Evolutionary conservation across 345 rosid species (phyloP).

Genomic region (Populus nigra): DNA sequence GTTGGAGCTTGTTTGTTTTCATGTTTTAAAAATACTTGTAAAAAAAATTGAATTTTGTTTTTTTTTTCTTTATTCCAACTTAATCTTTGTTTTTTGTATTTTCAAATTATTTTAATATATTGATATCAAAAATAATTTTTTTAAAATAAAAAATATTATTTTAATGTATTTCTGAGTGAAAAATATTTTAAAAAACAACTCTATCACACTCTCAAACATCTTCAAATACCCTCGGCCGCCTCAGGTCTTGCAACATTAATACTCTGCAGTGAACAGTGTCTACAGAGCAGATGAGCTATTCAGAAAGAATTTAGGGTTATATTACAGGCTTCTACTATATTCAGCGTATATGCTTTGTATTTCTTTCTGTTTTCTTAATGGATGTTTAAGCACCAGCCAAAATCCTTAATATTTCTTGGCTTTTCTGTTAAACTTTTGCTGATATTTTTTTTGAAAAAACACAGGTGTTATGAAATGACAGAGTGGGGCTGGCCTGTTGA

Average conservation of each 20-base stretch:
- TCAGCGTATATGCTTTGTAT: not conserved
- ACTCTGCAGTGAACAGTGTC: not conserved
- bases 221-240: not conserved
- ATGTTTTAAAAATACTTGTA: too few species aligned
- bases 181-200: too few species aligned
- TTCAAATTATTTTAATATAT: too few species aligned
- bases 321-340: not conserved
- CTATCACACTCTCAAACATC: too few species aligned
- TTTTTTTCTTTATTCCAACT: too few species aligned
- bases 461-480: not conserved
- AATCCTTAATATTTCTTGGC: constrained; percentile 8
- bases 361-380: not conserved
- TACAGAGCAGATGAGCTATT: not conserved
- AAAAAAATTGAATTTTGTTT: too few species aligned
- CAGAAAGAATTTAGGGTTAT: not conserved
- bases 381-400: not conserved
- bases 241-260: constrained; percentile 8
- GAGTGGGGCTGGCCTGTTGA: not conserved
- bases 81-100: too few species aligned
- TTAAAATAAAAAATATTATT: too few species aligned
- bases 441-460: not conserved
- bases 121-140: too few species aligned
- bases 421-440: constrained; percentile 5
- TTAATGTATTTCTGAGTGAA: too few species aligned
- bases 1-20: constrained; percentile 9